These are phyloP conservation scores for Hamamelis virginiana DNA, from an alignment of 164 flowering plant genomes.

Conservation along the genomic window DNA sequence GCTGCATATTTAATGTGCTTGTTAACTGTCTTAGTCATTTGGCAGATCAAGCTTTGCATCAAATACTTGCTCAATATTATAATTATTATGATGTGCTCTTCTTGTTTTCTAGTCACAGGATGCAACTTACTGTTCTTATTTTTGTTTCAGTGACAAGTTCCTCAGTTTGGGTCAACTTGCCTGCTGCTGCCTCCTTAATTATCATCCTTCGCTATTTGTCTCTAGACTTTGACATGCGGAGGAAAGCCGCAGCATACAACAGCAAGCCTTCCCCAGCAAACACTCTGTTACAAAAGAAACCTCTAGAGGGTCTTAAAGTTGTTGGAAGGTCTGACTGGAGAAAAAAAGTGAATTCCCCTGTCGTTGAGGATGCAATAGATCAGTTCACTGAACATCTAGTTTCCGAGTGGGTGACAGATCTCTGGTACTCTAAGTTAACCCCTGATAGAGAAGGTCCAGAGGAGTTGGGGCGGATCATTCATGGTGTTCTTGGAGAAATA, in stretches of 20 bases:
- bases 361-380: slow-evolving; percentile 91
- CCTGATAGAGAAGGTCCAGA: slow-evolving; percentile 95
- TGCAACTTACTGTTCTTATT: slow-evolving; percentile 15
- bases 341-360: slow-evolving; percentile 84
- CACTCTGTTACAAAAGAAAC: slow-evolving; percentile 35
- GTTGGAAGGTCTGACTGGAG: slow-evolving; percentile 65
- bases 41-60: too few relatives aligned
- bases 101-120: not conserved
- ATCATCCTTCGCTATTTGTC: slow-evolving; percentile 76
- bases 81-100: not conserved
- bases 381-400: slow-evolving; percentile 81
- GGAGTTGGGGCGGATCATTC: slow-evolving; percentile 77
- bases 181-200: slow-evolving; percentile 65
- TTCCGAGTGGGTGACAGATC: slow-evolving; percentile 94
- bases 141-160: slow-evolving; percentile 84
- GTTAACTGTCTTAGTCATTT: too few relatives aligned
- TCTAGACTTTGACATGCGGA: slow-evolving; percentile 74
- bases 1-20: too few relatives aligned
- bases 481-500: slow-evolving; percentile 83
- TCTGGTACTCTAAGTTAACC: slow-evolving; percentile 91
- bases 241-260: slow-evolving; percentile 64
- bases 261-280: slow-evolving; percentile 36
- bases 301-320: slow-evolving; percentile 35
- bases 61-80: not conserved
- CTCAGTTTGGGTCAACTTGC: slow-evolving; percentile 90